These are phyloP conservation scores for Beta lomatogona DNA, from an alignment of 179 eudicot genomes.

Conservation along the genomic window DNA sequence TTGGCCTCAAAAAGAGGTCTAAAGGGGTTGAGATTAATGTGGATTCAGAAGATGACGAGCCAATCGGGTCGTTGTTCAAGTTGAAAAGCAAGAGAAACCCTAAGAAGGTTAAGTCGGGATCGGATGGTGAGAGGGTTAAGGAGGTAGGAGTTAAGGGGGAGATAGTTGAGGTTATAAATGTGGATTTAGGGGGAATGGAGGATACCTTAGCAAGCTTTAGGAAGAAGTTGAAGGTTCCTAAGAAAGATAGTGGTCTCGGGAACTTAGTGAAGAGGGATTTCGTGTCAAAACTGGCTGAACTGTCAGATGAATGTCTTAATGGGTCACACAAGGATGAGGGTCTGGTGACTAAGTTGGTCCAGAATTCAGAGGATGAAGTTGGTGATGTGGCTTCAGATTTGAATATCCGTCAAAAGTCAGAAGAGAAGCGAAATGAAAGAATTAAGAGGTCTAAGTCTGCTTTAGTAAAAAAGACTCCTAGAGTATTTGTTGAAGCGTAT, in stretches of 20 bases:
- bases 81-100: constrained; percentile 51
- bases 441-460: constrained; percentile 20
- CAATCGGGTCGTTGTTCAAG: constrained; percentile 73
- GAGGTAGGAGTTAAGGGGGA: constrained; percentile 35
- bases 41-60: constrained; percentile 85
- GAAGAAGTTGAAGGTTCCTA: constrained; percentile 90
- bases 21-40: constrained; percentile 38
- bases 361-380: constrained; percentile 27
- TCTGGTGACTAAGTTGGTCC: constrained; percentile 23
- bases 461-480: constrained; percentile 5
- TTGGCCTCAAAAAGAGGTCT: constrained; percentile 58
- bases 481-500: constrained; percentile 11
- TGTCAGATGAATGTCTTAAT: constrained; percentile 31
- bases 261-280: constrained; percentile 29
- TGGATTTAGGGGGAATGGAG: constrained; percentile 72
- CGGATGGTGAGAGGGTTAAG: constrained; percentile 41
- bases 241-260: constrained; percentile 50
- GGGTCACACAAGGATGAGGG: constrained; percentile 31
- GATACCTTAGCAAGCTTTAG: constrained; percentile 93
- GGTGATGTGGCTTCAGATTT: constrained; percentile 32
- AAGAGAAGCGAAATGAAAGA: constrained; percentile 28
- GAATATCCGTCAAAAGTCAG: constrained; percentile 20
- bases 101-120: constrained; percentile 56
- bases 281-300: constrained; percentile 30
- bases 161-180: constrained; percentile 34